Conservation (phyloP, 2,329 filamentous ascomycete species). For the Talaromyces sp. region DNA sequence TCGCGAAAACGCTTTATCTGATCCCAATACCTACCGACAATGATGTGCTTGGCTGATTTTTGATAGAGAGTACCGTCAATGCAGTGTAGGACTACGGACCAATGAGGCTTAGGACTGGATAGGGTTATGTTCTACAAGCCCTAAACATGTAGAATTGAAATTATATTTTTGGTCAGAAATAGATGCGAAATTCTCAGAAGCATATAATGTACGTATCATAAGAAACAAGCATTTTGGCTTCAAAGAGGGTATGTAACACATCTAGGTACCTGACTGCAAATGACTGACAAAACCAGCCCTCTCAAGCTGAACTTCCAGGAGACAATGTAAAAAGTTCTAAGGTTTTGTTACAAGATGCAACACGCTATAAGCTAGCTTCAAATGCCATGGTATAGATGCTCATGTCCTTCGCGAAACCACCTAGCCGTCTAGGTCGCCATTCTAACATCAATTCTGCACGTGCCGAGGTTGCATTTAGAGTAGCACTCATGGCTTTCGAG, state of each 20-base stretch:
- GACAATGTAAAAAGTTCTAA: too few species aligned
- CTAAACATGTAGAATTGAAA: background rate
- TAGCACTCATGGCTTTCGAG: slow-evolving; percentile 29
- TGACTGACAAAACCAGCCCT: too few species aligned
- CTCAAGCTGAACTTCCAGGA: background rate
- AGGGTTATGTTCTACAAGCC: background rate
- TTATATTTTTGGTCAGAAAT: background rate
- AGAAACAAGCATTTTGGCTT: background rate
- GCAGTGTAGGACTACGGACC: background rate
- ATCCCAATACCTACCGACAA: background rate
- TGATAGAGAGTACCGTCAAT: background rate
- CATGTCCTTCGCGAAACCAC: slow-evolving; percentile 24
- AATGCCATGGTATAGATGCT: slow-evolving; percentile 20
- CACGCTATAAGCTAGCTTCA: background rate
- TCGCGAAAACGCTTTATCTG: background rate
- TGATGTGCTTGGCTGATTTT: background rate
- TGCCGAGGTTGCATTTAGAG: slow-evolving; percentile 25
- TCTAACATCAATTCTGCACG: slow-evolving; percentile 34
- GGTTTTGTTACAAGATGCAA: background rate
- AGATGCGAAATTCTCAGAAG: background rate
- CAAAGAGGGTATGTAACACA: too few species aligned
- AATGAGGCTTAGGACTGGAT: background rate
- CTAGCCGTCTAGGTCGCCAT: slow-evolving; percentile 34
- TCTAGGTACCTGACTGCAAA: too few species aligned
- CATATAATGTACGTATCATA: background rate